These are phyloP conservation scores for Meripilus lineatus DNA, from an alignment of 1,284 basidiomycete species.

Conservation along the genomic window DNA sequence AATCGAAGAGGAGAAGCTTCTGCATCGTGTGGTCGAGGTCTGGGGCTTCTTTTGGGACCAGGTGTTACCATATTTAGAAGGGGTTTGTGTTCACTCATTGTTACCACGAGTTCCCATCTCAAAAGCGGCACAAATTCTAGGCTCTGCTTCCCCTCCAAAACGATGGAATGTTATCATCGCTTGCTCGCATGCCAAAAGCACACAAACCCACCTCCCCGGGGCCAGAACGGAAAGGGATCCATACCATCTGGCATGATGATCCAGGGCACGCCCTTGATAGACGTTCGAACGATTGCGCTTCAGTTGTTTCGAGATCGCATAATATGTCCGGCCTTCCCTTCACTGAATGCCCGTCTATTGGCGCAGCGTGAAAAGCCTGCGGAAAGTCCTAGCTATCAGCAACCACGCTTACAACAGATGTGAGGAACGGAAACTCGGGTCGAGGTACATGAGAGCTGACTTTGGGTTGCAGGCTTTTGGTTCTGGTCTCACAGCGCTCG, in stretches of 20 bases:
- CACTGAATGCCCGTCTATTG: constrained; percentile 52
- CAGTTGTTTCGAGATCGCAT: constrained; percentile 79
- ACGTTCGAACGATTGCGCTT: constrained; percentile 77
- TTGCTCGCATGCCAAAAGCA: constrained; percentile 59
- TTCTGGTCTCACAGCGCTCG: constrained; percentile 63
- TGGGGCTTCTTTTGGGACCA: constrained; percentile 97
- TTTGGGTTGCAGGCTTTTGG: constrained; percentile 57
- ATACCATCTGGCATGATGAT: constrained; percentile 26
- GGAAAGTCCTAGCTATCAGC: constrained; percentile 48
- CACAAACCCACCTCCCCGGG: constrained; percentile 51
- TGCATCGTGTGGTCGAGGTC: constrained; percentile 76
- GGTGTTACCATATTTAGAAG: constrained; percentile 86
- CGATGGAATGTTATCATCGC: constrained; percentile 59
- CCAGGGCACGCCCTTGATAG: constrained; percentile 45
- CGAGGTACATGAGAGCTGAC: neutral
- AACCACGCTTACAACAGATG: constrained; percentile 76
- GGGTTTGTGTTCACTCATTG: constrained; percentile 43
- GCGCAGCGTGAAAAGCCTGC: constrained; percentile 46
- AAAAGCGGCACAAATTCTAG: constrained; percentile 30
- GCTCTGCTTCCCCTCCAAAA: constrained; percentile 75
- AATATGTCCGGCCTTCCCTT: constrained; percentile 57
- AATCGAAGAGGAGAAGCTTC: constrained; percentile 70
- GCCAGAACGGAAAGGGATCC: constrained; percentile 42
- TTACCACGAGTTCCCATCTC: neutral
- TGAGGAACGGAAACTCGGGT: constrained; percentile 22